Conservation (phyloP, 495 filamentous ascomycete genomes). For the Xylaria castorea region DNA sequence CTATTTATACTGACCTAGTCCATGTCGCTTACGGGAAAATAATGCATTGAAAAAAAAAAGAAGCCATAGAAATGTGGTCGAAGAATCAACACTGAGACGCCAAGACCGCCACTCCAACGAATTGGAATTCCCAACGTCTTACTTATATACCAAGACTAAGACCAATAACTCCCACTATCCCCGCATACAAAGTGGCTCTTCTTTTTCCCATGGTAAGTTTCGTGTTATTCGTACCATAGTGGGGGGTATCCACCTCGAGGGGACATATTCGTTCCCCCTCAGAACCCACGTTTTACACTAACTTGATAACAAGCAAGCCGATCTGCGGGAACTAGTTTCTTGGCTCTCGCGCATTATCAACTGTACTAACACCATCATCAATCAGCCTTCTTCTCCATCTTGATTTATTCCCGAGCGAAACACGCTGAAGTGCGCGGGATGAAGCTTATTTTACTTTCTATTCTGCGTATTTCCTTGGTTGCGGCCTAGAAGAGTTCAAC, state of each 20-base stretch:
- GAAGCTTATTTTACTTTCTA: background rate
- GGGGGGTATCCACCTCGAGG: conserved; percentile 39
- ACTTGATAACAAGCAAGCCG: conserved; percentile 34
- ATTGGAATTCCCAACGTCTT: background rate
- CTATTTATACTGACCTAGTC: background rate
- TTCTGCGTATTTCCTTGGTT: conserved; percentile 17
- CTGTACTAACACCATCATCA: conserved; percentile 25
- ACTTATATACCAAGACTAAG: conserved; percentile 6
- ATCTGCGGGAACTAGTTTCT: conserved; percentile 26
- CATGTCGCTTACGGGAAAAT: background rate
- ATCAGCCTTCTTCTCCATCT: conserved; percentile 20
- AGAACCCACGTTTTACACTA: conserved; percentile 33
- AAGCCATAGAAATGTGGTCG: background rate
- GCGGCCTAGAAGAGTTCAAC: conserved; percentile 7
- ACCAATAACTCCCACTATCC: background rate
- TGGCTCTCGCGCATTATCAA: conserved; percentile 8
- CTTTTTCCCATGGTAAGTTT: conserved; percentile 30
- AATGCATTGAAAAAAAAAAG: background rate
- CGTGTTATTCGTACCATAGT: conserved; percentile 33
- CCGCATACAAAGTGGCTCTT: background rate
- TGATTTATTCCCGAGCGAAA: conserved; percentile 23
- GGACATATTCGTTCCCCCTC: conserved; percentile 43
- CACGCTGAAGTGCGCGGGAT: background rate
- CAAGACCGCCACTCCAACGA: background rate
- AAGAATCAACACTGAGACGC: background rate